Evolutionary conservation across 2,329 filamentous ascomycete species (phyloP).

Genomic region (Lasiodiplodia sp.): DNA sequence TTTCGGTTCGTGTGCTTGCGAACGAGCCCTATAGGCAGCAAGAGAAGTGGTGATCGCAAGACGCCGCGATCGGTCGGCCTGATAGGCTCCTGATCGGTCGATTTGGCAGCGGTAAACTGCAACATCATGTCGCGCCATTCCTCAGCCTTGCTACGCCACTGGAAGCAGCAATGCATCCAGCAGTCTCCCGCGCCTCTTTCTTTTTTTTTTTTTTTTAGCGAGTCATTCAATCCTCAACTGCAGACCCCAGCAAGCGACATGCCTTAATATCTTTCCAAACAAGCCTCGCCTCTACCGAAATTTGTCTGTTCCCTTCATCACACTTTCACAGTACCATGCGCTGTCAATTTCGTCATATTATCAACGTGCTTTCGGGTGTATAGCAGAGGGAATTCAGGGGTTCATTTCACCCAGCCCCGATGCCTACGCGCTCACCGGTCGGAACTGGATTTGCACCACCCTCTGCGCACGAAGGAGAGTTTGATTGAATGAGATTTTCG

Average conservation of each 20-base stretch:
- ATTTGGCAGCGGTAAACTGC: too few relatives aligned
- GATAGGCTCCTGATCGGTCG: too few relatives aligned
- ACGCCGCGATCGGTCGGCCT: too few relatives aligned
- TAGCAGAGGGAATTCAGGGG: background rate
- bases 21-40: background rate
- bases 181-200: background rate
- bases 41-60: too few relatives aligned
- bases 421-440: background rate
- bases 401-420: background rate
- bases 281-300: background rate
- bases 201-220: too few relatives aligned
- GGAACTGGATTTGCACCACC: background rate
- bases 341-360: background rate
- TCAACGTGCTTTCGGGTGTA: background rate
- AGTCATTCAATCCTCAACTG: background rate
- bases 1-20: background rate
- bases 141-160: background rate
- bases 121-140: background rate
- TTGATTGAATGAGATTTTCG: background rate
- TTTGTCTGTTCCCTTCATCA: background rate
- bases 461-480: background rate
- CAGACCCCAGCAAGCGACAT: background rate
- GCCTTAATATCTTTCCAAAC: background rate
- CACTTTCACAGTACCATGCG: background rate
- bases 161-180: background rate